Percentiles rank a stretch among this genome's conserved stretches.
phyloP scores from a whole-genome alignment of 352 stramenopile species.

The Pythium scleroteichum region DNA sequence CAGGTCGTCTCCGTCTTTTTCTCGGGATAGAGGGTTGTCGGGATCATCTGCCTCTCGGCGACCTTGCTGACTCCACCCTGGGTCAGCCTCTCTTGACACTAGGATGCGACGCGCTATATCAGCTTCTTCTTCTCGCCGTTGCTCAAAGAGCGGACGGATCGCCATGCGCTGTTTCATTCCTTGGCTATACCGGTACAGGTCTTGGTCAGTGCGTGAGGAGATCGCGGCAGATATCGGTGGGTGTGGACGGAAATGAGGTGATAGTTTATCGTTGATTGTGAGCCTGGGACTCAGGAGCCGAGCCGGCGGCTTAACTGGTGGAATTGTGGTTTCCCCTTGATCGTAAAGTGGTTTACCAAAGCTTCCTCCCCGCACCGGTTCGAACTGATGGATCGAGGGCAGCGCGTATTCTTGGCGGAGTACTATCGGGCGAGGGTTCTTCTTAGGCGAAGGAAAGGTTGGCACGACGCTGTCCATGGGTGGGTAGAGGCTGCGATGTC shows the following conservation, averaged over 20 bases:
- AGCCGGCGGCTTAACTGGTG: not conserved
- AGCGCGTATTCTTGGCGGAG: constrained; percentile 50
- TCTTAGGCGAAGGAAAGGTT: constrained; percentile 35
- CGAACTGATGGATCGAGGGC: constrained; percentile 63
- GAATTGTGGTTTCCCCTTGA: too few species aligned
- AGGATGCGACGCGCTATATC: constrained; percentile 32
- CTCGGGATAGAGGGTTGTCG: not conserved
- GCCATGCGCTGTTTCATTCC: constrained; percentile 52
- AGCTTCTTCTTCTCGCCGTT: constrained; percentile 47
- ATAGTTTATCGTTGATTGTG: constrained; percentile 28
- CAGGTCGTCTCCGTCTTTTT: not conserved
- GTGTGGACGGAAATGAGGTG: constrained; percentile 38
- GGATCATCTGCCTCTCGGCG: not conserved
- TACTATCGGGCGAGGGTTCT: constrained; percentile 38
- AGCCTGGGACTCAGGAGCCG: not conserved
- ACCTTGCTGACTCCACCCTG: not conserved
- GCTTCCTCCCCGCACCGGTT: constrained; percentile 41
- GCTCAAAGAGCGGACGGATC: constrained; percentile 73
- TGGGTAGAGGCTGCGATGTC: constrained; percentile 18
- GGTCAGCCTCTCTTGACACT: constrained; percentile 20
- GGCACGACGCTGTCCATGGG: constrained; percentile 14
- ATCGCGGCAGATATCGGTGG: constrained; percentile 38
- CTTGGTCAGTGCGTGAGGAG: constrained; percentile 47
- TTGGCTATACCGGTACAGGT: constrained; percentile 69
- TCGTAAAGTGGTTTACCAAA: not conserved